Percentiles rank a stretch among this genome's conserved stretches.
Conservation (phyloP, 2,329 filamentous ascomycete species). For the Ophiostoma ulmi region DNA sequence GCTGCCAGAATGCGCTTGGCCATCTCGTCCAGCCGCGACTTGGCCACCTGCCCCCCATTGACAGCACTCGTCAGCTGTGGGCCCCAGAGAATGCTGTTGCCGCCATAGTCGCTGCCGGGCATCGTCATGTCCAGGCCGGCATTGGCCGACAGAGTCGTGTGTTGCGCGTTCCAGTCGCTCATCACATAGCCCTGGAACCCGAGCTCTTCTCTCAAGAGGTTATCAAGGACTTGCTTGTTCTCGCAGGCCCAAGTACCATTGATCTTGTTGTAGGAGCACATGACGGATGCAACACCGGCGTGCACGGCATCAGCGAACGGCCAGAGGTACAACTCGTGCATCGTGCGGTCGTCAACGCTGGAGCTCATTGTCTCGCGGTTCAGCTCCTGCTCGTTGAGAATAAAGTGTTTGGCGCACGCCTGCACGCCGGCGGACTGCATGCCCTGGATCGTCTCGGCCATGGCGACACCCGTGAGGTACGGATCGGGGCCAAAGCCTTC, state of each 20-base stretch:
- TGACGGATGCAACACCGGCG: slow-evolving; percentile 59
- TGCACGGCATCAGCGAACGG: slow-evolving; percentile 65
- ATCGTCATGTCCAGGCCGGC: slow-evolving; percentile 77
- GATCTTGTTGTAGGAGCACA: slow-evolving; percentile 70
- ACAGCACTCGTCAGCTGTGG: slow-evolving; percentile 49
- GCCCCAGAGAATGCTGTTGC: slow-evolving; percentile 52
- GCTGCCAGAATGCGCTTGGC: slow-evolving; percentile 57
- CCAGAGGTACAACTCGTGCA: slow-evolving; percentile 64
- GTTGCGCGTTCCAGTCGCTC: slow-evolving; percentile 71
- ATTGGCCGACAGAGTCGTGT: slow-evolving; percentile 56
- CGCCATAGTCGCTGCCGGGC: slow-evolving; percentile 61
- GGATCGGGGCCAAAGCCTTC: slow-evolving; percentile 78
- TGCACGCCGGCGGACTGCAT: slow-evolving; percentile 50
- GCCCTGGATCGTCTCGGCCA: slow-evolving; percentile 56
- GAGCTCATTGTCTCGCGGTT: slow-evolving; percentile 50
- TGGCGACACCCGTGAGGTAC: slow-evolving; percentile 61
- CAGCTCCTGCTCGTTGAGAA: slow-evolving; percentile 65
- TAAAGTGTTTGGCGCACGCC: slow-evolving; percentile 55
- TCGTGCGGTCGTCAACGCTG: slow-evolving; percentile 58
- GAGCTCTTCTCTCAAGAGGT: slow-evolving; percentile 63
- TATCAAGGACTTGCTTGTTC: slow-evolving; percentile 56
- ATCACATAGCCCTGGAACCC: slow-evolving; percentile 61
- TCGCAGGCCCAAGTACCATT: slow-evolving; percentile 65
- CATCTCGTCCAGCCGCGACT: slow-evolving; percentile 62
- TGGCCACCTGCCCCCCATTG: slow-evolving; percentile 52